Evolutionary conservation across 345 rosid species (phyloP).

Genomic region (Arabidopsis thaliana): DNA sequence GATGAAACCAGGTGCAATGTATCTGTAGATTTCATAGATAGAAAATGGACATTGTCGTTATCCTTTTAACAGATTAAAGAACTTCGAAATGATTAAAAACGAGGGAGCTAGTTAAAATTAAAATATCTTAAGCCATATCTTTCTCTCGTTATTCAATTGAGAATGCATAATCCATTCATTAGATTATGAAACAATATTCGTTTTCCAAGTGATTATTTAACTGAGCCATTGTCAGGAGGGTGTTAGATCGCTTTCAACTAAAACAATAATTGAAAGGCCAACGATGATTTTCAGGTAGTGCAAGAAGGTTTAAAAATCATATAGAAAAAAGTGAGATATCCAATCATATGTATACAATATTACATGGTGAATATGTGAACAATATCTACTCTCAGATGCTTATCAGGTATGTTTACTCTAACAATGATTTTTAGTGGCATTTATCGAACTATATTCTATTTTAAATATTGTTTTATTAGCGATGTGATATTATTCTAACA

Average conservation of each 20-base stretch:
- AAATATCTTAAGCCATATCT: conserved; percentile 24
- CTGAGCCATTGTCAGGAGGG: conserved; percentile 8
- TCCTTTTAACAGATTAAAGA: neutral
- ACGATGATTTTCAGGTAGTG: conserved; percentile 11
- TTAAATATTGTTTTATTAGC: neutral
- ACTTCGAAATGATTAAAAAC: neutral
- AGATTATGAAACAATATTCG: conserved; percentile 32
- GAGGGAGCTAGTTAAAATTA: neutral
- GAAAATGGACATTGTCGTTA: neutral
- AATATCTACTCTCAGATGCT: neutral
- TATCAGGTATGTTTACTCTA: neutral
- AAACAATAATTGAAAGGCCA: conserved; percentile 24
- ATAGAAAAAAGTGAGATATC: neutral
- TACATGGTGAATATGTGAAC: neutral
- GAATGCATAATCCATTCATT: neutral
- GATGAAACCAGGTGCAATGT: conserved; percentile 20
- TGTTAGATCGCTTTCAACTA: conserved; percentile 29
- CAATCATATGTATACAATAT: neutral
- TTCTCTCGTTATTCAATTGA: neutral
- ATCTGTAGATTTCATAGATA: neutral
- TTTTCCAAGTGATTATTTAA: conserved; percentile 19
- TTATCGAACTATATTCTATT: neutral
- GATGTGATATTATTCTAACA: conserved; percentile 9
- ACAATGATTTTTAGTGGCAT: neutral
- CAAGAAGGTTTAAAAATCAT: conserved; percentile 4